Base-by-base conservation (phyloP, 176 grass and related monocot species). In the Oryza australiensis region DNA sequence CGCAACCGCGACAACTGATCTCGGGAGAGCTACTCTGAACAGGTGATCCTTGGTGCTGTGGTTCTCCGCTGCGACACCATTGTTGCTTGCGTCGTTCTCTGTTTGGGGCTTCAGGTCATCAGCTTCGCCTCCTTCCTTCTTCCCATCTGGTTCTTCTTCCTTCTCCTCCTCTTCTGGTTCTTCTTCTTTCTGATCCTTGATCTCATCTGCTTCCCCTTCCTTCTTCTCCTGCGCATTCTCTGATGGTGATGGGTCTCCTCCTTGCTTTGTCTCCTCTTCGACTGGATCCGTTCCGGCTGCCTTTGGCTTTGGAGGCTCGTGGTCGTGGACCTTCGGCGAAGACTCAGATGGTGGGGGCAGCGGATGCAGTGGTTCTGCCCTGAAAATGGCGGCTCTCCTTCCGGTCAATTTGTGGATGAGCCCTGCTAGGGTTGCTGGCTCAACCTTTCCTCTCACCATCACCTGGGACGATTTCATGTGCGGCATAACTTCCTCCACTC, bases 401-500 rank as follows among this genome's bases (percentile, higher is more conserved):
- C 89, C 89, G 1, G 89, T 91, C 55, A 76, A 27, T 43, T 76
- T 87, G 77, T 77, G 70, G 70, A 91, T 87, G 70, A 84, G 72
- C 9, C 81, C 76, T 2, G 57, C 89, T 27, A 91, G 85, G 9
- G 62, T 80, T 4, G 80, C 84, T 1, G 89, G 89, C 76, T 91
- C 89, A 24, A 91, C 43, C 14, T 22, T 42, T 0, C 89, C 89
- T 60, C 79, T 84, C 72, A 91, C 89, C 64, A 41, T 67, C 70
- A 91, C n/a, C 18, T 84, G 75, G 0, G 89, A 91, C 0, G 75
- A 83, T 69, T 87, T 87, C 16, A 91, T 66, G 16, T 87, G 43
- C 3, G 76, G 72, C 16, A 72, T 76, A 3, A 60, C 89, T 34
- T 87, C 89, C 42, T 87, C 81, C 14, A 87, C 89, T 16, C 89